Conservation (phyloP, 2,329 filamentous ascomycete genomes). For the Neofusicoccum ribis region DNA sequence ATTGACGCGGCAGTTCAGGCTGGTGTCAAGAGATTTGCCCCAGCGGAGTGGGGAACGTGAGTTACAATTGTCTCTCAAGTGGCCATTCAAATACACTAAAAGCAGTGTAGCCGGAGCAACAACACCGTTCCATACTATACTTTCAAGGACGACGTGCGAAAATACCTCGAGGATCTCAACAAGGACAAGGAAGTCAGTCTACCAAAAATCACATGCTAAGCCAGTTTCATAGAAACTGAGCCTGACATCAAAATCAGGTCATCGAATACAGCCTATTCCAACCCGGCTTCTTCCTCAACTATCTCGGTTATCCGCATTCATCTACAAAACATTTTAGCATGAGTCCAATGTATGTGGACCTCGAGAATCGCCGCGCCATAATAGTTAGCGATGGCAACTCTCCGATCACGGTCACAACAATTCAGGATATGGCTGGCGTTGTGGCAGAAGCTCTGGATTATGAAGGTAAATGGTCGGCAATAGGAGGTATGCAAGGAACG, state of each 20-base stretch:
- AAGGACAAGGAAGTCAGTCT: neutral
- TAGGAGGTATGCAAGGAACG: neutral
- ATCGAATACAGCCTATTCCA: neutral
- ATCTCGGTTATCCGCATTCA: neutral
- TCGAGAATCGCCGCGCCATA: neutral
- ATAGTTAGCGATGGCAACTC: neutral
- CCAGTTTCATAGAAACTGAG: neutral
- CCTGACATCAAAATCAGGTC: neutral
- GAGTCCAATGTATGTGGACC: neutral
- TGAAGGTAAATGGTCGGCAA: neutral
- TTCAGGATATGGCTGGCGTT: neutral
- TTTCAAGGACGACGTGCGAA: neutral
- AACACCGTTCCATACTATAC: neutral
- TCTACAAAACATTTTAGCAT: neutral
- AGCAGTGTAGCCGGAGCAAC: neutral
- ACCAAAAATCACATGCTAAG: neutral
- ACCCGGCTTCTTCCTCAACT: neutral
- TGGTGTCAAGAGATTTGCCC: constrained; percentile 32
- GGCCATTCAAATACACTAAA: neutral
- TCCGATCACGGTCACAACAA: neutral
- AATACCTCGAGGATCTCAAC: neutral
- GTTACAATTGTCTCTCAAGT: neutral
- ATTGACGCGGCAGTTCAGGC: constrained; percentile 35
- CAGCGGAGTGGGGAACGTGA: constrained; percentile 33
- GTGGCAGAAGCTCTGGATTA: neutral